phyloP scores from a whole-genome alignment of 306 rosid genomes.

The Fragaria nilgerrensis region DNA sequence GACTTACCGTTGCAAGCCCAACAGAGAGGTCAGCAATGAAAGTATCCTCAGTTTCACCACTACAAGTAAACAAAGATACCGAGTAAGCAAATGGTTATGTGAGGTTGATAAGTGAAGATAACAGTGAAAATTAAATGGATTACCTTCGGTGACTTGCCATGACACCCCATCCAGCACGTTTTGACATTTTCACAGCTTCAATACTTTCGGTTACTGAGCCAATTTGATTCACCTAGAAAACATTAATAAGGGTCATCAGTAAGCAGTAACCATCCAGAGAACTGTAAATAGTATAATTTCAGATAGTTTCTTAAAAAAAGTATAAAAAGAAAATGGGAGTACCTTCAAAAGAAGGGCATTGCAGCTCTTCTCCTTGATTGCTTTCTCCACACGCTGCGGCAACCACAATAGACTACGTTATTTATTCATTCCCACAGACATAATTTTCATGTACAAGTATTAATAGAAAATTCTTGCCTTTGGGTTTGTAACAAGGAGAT shows the following conservation, averaged over 20 bases:
- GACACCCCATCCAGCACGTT: slow-evolving; percentile 81
- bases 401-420: background rate
- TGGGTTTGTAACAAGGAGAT: slow-evolving; percentile 83
- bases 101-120: background rate
- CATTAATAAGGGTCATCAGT: background rate
- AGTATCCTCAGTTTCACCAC: slow-evolving; percentile 92
- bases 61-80: slow-evolving; percentile 23
- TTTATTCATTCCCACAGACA: background rate
- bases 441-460: background rate
- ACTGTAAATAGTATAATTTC: slow-evolving; percentile 5
- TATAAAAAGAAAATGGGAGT: background rate
- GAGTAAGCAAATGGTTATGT: background rate
- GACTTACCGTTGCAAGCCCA: slow-evolving; percentile 67
- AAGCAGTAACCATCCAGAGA: slow-evolving; percentile 6
- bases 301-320: too few species aligned
- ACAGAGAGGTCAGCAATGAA: slow-evolving; percentile 81
- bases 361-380: slow-evolving; percentile 59
- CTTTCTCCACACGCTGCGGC: slow-evolving; percentile 72
- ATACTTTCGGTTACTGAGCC: slow-evolving; percentile 82
- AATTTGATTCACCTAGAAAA: slow-evolving; percentile 67
- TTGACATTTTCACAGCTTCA: slow-evolving; percentile 81
- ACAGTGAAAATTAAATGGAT: background rate
- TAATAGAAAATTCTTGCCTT: slow-evolving; percentile 38
- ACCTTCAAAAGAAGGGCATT: slow-evolving; percentile 80
- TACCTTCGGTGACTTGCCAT: slow-evolving; percentile 90